These are phyloP conservation scores for Scheffersomyces segobiensis DNA, from an alignment of 1,139 yeast species.

Conservation along the genomic window DNA sequence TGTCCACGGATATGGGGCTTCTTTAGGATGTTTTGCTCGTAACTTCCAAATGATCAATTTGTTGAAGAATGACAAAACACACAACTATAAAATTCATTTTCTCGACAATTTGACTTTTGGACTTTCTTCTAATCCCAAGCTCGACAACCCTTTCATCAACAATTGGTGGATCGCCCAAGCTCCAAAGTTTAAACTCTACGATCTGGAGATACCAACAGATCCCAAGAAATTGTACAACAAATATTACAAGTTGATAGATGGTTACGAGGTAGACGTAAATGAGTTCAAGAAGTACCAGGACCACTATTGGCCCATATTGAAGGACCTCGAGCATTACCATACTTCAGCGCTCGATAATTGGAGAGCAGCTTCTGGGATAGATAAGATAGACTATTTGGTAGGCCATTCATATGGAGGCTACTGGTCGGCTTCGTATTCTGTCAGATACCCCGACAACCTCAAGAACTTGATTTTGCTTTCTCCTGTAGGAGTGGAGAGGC, in stretches of 20 bases:
- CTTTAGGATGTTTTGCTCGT: constrained; percentile 80
- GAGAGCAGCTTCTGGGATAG: constrained; percentile 32
- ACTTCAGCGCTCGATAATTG: constrained; percentile 39
- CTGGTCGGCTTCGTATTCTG: constrained; percentile 46
- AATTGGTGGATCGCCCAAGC: constrained; percentile 30
- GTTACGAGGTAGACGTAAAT: constrained; percentile 28
- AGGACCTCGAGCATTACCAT: constrained; percentile 40
- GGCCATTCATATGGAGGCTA: constrained; percentile 52
- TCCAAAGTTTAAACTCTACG: constrained; percentile 32
- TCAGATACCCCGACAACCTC: constrained; percentile 55
- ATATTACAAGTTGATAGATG: constrained; percentile 43
- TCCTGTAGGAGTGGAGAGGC: constrained; percentile 88
- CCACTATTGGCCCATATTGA: constrained; percentile 44
- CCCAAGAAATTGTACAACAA: constrained; percentile 35
- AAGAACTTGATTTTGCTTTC: constrained; percentile 70
- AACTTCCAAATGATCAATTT: constrained; percentile 57
- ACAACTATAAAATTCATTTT: constrained; percentile 60
- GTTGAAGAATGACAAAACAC: constrained; percentile 35
- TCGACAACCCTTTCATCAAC: constrained; percentile 43
- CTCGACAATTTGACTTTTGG: constrained; percentile 89
- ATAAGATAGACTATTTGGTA: constrained; percentile 38
- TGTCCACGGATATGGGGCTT: constrained; percentile 92
- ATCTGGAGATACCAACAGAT: constrained; percentile 28
- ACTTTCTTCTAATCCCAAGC: constrained; percentile 63
- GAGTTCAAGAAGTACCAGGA: constrained; percentile 30